Evolutionary conservation across 345 rosid genomes (phyloP), one percentile per base, ranked within the genome.

Genomic region (Ceriops decandra): DNA sequence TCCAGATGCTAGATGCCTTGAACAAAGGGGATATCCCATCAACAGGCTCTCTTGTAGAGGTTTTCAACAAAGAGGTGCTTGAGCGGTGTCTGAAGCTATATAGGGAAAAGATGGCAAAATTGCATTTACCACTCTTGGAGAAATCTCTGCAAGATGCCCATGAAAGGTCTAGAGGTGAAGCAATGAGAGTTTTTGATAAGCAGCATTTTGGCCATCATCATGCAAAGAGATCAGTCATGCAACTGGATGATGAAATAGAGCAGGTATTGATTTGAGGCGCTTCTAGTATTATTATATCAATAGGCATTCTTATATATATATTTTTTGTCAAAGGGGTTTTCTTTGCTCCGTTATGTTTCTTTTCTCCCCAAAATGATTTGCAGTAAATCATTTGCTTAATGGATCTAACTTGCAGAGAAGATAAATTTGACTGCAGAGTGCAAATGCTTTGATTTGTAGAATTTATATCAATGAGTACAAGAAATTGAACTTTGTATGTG

Each of bases 1-100:
- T 68, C 30, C 87, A 95, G 99, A 95, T 95, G 70, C 88, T 95
- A 38, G 97, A 92, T 74, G 99, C 99, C 32, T 79, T 95, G 80
- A 95, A 95, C 76, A 95, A 95, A 80, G 99, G 99, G 66, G 98
- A 95, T 81, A 95, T 95, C 74, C 99, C 99, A 77, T 86, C 99
- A 54, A 95, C 99, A 51, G 99, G 99, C 67, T 95, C 99, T 69
- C 86, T 95, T 32, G 99, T 95, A 76, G 98, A 95, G 87, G 83
- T 92, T 74, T 95, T 95, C 81, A 95, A 95, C 68, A 95, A 90
- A 82, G 96, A 77, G 72, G 92, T 95, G 67, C 86, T 95, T 62
- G 95, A 92, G 66, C 85, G 89, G 30, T 92, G 99, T 75, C 73
- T 88, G 72, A 95, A 92, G 81, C 74, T 87, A 57, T 95, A 95